Conservation (phyloP, 2,329 filamentous ascomycete species). For the Aspergillus bombycis region DNA sequence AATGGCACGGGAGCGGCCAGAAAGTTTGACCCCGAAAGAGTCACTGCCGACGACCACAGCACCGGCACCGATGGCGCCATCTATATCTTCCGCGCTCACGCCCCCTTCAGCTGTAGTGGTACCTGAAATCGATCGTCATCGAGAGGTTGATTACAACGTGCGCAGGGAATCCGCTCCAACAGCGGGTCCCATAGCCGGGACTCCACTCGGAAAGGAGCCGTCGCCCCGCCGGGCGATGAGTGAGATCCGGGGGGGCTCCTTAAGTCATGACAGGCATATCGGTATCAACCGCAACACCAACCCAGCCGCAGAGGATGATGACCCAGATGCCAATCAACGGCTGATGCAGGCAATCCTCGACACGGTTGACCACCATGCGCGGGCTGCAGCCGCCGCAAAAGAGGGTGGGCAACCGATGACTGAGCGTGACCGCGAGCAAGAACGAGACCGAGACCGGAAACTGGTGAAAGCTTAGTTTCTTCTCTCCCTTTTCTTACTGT, state of each 20-base stretch:
- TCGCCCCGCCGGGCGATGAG: slow-evolving; percentile 43
- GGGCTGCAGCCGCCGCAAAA: slow-evolving; percentile 38
- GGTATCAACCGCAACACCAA: slow-evolving; percentile 23
- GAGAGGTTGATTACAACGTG: slow-evolving; percentile 15
- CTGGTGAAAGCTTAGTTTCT: slow-evolving; percentile 27
- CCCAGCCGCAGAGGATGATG: slow-evolving; percentile 34
- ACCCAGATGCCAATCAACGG: slow-evolving; percentile 43
- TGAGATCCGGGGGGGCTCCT: slow-evolving; percentile 36
- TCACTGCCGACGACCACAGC: slow-evolving; percentile 15
- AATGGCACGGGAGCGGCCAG: slow-evolving; percentile 18
- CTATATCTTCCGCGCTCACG: neutral
- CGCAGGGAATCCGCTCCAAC: slow-evolving; percentile 28
- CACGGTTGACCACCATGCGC: slow-evolving; percentile 44
- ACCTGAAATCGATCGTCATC: neutral
- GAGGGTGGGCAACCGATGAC: slow-evolving; percentile 21
- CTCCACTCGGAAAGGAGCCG: slow-evolving; percentile 27
- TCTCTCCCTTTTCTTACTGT: slow-evolving; percentile 10
- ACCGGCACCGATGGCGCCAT: slow-evolving; percentile 2
- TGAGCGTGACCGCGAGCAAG: slow-evolving; percentile 22
- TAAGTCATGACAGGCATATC: slow-evolving; percentile 23
- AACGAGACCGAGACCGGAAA: slow-evolving; percentile 33
- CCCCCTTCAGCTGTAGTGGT: neutral
- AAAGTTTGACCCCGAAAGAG: slow-evolving; percentile 17
- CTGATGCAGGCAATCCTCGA: slow-evolving; percentile 48
- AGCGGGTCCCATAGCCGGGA: slow-evolving; percentile 24